Evolutionary conservation across 1,284 basidiomycete species (phyloP).

Genomic region (Ceratobasidium sp.): DNA sequence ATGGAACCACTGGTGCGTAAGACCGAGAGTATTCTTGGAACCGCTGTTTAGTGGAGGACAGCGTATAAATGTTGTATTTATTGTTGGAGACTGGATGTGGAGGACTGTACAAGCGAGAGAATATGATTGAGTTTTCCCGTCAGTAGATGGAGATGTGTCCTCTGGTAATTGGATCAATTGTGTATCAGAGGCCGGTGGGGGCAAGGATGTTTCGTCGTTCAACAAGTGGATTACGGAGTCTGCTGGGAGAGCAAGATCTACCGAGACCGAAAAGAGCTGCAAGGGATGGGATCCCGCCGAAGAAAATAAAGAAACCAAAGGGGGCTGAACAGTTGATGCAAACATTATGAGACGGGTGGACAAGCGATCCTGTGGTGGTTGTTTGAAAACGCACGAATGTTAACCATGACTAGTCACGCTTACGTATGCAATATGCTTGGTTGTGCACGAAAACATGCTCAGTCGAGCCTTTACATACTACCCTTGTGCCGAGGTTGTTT

Average conservation of each 20-base stretch:
- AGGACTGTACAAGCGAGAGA: constrained; percentile 59
- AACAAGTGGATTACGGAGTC: constrained; percentile 73
- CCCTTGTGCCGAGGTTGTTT: not conserved
- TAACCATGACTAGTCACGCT: no score
- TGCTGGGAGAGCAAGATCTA: constrained; percentile 60
- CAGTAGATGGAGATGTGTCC: constrained; percentile 19
- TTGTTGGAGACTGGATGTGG: constrained; percentile 81
- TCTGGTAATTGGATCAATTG: constrained; percentile 39
- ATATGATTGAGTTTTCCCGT: constrained; percentile 47
- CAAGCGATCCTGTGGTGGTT: not conserved
- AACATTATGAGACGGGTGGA: no score
- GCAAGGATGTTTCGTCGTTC: constrained; percentile 64
- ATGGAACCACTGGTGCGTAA: constrained; percentile 77
- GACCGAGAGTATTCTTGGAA: constrained; percentile 56
- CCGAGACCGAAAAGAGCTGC: constrained; percentile 60
- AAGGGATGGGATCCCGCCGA: constrained; percentile 72
- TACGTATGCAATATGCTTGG: no score
- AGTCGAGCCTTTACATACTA: no score
- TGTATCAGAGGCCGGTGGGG: constrained; percentile 57
- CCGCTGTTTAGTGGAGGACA: constrained; percentile 55
- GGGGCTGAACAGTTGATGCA: constrained; percentile 63
- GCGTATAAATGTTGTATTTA: constrained; percentile 72
- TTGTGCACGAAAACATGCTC: no score
- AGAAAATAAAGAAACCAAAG: constrained; percentile 76
- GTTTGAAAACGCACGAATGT: not conserved